phyloP scores from a whole-genome alignment of 2,329 filamentous ascomycete species.

The Sclerotinia nivalis region DNA sequence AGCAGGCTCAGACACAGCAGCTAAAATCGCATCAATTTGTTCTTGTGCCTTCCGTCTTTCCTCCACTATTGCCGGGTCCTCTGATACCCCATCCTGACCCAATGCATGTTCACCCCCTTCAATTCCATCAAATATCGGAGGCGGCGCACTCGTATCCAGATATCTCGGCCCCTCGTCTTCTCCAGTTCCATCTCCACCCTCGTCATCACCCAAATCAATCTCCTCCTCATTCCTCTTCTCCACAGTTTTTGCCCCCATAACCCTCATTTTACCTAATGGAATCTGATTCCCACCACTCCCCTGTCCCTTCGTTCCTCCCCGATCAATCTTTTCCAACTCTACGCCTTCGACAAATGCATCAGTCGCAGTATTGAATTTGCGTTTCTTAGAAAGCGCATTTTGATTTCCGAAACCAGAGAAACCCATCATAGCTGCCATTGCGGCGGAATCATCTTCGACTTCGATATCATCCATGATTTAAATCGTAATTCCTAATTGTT shows the following conservation, averaged over 20 bases:
- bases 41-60: slow-evolving; percentile 34
- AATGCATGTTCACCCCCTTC: slow-evolving; percentile 10
- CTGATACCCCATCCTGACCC: slow-evolving; percentile 13
- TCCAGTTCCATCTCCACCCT: slow-evolving; percentile 19
- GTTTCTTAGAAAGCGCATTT: slow-evolving; percentile 58
- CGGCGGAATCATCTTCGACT: slow-evolving; percentile 28
- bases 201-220: slow-evolving; percentile 34
- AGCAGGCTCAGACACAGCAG: slow-evolving; percentile 20
- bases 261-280: slow-evolving; percentile 38
- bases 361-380: slow-evolving; percentile 61
- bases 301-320: slow-evolving; percentile 40
- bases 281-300: slow-evolving; percentile 40
- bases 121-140: slow-evolving; percentile 39
- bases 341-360: slow-evolving; percentile 51
- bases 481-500: not conserved
- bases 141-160: slow-evolving; percentile 35
- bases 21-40: slow-evolving; percentile 37
- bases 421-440: slow-evolving; percentile 62
- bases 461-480: slow-evolving; percentile 8
- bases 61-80: slow-evolving; percentile 24
- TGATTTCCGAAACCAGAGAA: slow-evolving; percentile 69
- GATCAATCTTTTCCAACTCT: slow-evolving; percentile 39
- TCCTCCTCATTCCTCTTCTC: slow-evolving; percentile 30
- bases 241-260: slow-evolving; percentile 29
- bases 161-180: slow-evolving; percentile 29